Conservation (phyloP, 139 green algal genomes). For the Penium margaritaceum region DNA sequence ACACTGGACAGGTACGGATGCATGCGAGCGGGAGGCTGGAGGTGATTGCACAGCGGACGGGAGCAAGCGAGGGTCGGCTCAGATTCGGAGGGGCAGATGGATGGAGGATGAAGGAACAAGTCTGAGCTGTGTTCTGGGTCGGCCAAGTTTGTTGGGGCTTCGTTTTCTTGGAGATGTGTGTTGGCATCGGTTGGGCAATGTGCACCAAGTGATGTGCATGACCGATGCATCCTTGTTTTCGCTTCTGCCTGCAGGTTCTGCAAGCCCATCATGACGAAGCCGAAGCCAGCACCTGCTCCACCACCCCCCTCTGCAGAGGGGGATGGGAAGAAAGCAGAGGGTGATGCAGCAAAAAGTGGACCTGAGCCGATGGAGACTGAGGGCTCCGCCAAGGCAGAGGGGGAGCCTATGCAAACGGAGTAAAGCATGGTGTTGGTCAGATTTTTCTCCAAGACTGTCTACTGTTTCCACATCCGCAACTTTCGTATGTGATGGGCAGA, state of each 20-base stretch:
- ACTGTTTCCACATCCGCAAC: no score
- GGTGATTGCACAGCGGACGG: background rate
- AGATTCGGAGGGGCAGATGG: no score
- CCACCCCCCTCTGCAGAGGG: conserved; percentile 4
- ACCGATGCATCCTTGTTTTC: no score
- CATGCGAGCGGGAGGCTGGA: background rate
- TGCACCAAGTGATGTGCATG: conserved; percentile 2
- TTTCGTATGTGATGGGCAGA: no score
- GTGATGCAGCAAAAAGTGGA: background rate
- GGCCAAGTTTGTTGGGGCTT: background rate
- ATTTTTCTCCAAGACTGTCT: no score
- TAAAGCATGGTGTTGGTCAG: no score
- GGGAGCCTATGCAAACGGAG: conserved; percentile 30
- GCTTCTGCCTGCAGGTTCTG: no score
- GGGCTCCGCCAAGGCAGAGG: background rate
- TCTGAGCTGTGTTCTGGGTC: background rate
- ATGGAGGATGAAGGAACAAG: background rate
- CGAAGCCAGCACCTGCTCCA: conserved; percentile 50
- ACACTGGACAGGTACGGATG: conserved; percentile 57
- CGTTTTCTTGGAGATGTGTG: background rate
- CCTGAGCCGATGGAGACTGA: conserved; percentile 23
- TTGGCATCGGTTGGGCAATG: conserved; percentile 9
- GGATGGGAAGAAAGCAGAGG: no score
- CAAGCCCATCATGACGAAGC: conserved; percentile 79
- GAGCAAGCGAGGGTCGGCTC: no score